Evolutionary conservation across 139 green algal species (phyloP), one percentile per base, ranked within the genome.

Genomic region (Picochlorum sp.): DNA sequence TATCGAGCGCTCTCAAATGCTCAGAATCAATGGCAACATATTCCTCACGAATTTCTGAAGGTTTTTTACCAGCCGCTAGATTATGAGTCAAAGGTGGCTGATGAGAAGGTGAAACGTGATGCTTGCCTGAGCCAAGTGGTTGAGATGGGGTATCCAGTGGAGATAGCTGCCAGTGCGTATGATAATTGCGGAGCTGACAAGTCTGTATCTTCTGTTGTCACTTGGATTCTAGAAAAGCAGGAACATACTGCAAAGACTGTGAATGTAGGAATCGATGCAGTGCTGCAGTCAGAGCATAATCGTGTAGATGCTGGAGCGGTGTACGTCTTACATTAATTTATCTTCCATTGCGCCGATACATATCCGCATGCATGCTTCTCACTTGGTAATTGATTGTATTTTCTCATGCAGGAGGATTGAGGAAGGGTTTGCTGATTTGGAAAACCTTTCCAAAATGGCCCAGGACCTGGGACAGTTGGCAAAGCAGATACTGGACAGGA

Each of bases 401-500:
- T 9, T n/a, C 35, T 9, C 12, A 41, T 9, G 12, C 10, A 9
- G 12, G 9, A 41, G 35, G 10, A 41, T 41, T n/a, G 35, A 9
- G 12, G 10, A 41, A 41, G 35, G 12, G 35, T 12, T n/a, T 41
- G 10, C 10, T 9, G 35, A 41, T 9, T 41, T 41, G 35, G 35
- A 41, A 9, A 12, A 41, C 9, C 10, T 12, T 12, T 41, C 12
- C 35, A 41, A 12, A 9, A 41, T 9, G 35, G 88, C 94, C 67
- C 31, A 58, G 2, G 72, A 76, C 2, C 75, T 96, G 45, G 94
- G 93, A 87, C 53, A 50, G 14, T 80, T 79, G 61, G 88, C 87
- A 3, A 61, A 69, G 31, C 76, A 88, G 33, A 90, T 96, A 82
- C 85, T 95, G 25, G 43, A 69, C 14, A 75, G 95, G 33, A 85